A percentile compares a stretch with the other conserved stretches of the same genome.
phyloP scores from a whole-genome alignment of 257 asterid genomes.

The Solanum acaule region DNA sequence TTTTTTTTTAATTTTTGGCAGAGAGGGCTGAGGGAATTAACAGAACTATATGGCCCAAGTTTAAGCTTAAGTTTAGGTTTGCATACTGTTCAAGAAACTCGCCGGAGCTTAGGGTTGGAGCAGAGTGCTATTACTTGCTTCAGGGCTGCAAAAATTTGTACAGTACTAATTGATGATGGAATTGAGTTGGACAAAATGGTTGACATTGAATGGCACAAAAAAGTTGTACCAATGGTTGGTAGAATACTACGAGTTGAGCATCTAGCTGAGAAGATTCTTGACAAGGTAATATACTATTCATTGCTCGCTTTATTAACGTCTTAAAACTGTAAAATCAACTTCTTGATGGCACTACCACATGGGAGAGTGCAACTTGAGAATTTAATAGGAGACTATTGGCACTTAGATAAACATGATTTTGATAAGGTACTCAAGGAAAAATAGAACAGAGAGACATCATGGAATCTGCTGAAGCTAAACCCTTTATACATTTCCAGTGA shows the following conservation, averaged over 20 bases:
- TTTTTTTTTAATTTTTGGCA: background rate
- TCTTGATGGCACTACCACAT: background rate
- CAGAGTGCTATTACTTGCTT: constrained; percentile 53
- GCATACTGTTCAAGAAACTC: constrained; percentile 56
- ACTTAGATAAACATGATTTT: background rate
- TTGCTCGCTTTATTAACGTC: background rate
- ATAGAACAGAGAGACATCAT: background rate
- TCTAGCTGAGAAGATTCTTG: constrained; percentile 65
- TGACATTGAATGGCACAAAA: constrained; percentile 65
- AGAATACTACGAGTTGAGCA: constrained; percentile 69
- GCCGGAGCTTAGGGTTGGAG: constrained; percentile 58
- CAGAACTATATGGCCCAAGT: constrained; percentile 61
- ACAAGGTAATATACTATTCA: constrained; percentile 35
- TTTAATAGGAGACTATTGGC: background rate
- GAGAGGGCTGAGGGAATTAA: constrained; percentile 76
- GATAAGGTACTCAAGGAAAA: background rate
- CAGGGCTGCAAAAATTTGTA: constrained; percentile 52
- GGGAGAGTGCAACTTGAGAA: background rate
- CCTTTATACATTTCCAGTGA: background rate
- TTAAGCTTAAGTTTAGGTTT: constrained; percentile 22
- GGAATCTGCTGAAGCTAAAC: background rate
- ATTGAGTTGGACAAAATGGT: constrained; percentile 50
- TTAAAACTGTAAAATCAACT: background rate
- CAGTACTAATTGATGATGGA: constrained; percentile 79
- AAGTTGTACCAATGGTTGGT: constrained; percentile 53